Base-by-base conservation (phyloP, 2,329 filamentous ascomycete genomes). In the Zymoseptoria pseudotritici region DNA sequence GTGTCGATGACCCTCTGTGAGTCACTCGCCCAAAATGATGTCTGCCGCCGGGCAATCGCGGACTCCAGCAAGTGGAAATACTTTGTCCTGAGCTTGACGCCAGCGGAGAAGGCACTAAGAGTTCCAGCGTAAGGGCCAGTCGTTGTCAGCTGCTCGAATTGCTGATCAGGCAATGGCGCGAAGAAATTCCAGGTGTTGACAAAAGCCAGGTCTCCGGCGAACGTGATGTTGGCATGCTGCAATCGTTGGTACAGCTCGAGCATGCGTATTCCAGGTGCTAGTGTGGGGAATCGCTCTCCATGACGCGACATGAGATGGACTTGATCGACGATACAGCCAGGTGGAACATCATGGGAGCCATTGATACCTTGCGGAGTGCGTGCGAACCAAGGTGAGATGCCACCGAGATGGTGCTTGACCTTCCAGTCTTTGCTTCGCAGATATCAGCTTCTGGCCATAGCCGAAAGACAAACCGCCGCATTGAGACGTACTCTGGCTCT, bases 291-390 rank as follows among this genome's bases (percentile, higher is more conserved):
- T 66, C 83, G 74, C 67, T 84, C 83, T 21, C 75, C 80, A 72
- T 85, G 83, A 50, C 83, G 77, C 20, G 82, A 80, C 74, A 84
- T 79, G 81, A 85, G 80, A 69, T 85, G 82, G n/a, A 84, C 77
- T 67, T 84, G 82, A 59, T 83, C 79, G 6, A 84, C 74, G 17
- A 70, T 67, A 65, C 82, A 85, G 2, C 76, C 76, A 5, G 75
- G 68, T 0, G 82, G 82, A 4, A 77, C 68, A 1, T 71, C 73
- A 53, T 80, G 73, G 4, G 75, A 76, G 7, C 71, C 72, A 11
- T 73, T 72, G 13, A 77, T 69, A 46, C 77, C 75, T 50, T 75
- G 70, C 1, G 72, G 63, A 63, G 81, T 82, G 5, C 20, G 22
- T 55, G 80, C 77, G 46, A 83, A 76, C 81, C 81, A 84, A 2